phyloP scores from a whole-genome alignment of 164 flowering plant genomes.

The Kingdonia uniflora region DNA sequence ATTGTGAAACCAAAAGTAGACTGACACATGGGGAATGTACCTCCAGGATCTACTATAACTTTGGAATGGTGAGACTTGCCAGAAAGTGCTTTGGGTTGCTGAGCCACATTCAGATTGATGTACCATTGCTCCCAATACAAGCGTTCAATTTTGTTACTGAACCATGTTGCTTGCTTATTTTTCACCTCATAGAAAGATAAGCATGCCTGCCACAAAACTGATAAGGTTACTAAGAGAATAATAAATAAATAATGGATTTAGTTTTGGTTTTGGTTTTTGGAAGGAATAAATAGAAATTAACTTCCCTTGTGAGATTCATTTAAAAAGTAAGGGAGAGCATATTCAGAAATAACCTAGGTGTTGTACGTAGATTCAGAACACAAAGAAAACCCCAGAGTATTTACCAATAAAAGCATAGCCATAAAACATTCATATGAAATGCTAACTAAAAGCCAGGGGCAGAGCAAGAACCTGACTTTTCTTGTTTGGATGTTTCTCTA shows the following conservation, averaged over 20 bases:
- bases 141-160: conserved; percentile 72
- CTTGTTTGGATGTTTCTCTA: conserved; percentile 96
- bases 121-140: conserved; percentile 95
- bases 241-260: background rate
- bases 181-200: conserved; percentile 84
- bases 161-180: conserved; percentile 85
- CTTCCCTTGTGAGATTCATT: too few relatives aligned
- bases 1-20: too few relatives aligned
- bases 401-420: too few relatives aligned
- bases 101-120: conserved; percentile 72
- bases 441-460: conserved; percentile 1
- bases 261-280: too few relatives aligned
- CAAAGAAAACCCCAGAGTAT: too few relatives aligned
- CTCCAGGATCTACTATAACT: conserved; percentile 62
- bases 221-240: background rate
- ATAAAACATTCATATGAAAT: too few relatives aligned
- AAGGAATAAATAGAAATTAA: too few relatives aligned
- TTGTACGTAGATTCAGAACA: too few relatives aligned
- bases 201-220: conserved; percentile 52
- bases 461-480: conserved; percentile 78
- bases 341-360: too few relatives aligned
- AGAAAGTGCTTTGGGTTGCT: conserved; percentile 46
- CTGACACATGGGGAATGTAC: conserved; percentile 22
- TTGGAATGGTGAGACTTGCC: conserved; percentile 70
- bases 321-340: too few relatives aligned